Percentiles rank a stretch among this genome's conserved stretches.
Evolutionary conservation across 2,329 filamentous ascomycete species (phyloP).

Genomic region (Penicillium brevicompactum): DNA sequence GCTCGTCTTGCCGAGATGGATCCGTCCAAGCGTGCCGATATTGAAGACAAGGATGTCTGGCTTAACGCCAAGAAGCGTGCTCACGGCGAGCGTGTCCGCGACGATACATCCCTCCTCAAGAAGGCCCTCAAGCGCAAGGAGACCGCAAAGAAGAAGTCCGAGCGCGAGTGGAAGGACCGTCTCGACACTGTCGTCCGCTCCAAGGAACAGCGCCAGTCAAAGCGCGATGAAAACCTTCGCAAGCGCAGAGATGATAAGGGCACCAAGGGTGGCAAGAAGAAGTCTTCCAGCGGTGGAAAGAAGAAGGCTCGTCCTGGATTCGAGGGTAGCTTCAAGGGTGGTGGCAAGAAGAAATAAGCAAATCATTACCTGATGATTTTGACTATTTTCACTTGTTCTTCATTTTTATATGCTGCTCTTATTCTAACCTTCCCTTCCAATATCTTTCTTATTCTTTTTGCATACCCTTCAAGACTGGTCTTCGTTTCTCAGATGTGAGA

Average conservation of each 20-base stretch:
- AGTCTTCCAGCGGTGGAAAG: constrained; percentile 38
- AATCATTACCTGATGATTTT: not conserved
- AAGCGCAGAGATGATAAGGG: constrained; percentile 76
- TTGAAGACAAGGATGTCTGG: constrained; percentile 94
- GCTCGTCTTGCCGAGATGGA: constrained; percentile 75
- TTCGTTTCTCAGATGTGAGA: constrained; percentile 3
- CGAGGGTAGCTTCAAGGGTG: constrained; percentile 69
- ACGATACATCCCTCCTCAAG: constrained; percentile 85
- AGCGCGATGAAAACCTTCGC: constrained; percentile 76
- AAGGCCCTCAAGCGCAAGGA: constrained; percentile 95
- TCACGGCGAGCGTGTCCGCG: constrained; percentile 84
- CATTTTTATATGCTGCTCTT: not conserved
- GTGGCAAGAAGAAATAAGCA: constrained; percentile 45
- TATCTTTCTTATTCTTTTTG: constrained; percentile 6
- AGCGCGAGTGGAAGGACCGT: constrained; percentile 80
- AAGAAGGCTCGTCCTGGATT: constrained; percentile 66
- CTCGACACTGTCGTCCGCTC: constrained; percentile 72
- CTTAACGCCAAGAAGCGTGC: constrained; percentile 84
- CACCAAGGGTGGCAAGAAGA: constrained; percentile 52
- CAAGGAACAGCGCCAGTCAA: constrained; percentile 77
- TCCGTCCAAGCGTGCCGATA: constrained; percentile 77
- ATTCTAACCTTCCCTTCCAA: constrained; percentile 2
- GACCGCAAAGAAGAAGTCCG: constrained; percentile 84
- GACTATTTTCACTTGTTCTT: not conserved
- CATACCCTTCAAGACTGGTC: constrained; percentile 8